These are phyloP conservation scores for Colletotrichum shisoi DNA, from an alignment of 2,329 filamentous ascomycete species.

Conservation along the genomic window DNA sequence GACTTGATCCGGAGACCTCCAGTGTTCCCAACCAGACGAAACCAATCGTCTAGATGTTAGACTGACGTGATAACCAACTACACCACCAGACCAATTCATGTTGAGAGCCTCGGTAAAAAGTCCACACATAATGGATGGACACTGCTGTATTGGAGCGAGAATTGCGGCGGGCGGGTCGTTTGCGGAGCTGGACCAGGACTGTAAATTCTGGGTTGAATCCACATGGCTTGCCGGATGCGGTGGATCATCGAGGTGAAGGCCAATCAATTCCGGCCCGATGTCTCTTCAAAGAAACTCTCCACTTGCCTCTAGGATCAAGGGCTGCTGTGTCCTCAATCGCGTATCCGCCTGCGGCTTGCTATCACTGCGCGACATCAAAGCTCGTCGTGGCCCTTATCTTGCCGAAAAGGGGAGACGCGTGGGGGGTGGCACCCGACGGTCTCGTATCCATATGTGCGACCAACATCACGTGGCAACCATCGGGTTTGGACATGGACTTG, in stretches of 20 bases:
- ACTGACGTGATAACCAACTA: conserved; percentile 60
- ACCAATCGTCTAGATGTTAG: conserved; percentile 47
- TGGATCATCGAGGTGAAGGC: conserved; percentile 23
- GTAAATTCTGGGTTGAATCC: background rate
- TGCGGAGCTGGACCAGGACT: conserved; percentile 9
- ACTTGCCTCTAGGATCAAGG: conserved; percentile 7
- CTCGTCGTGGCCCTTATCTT: conserved; percentile 7
- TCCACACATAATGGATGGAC: background rate
- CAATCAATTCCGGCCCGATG: conserved; percentile 17
- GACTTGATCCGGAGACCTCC: conserved; percentile 40
- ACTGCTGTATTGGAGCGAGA: background rate
- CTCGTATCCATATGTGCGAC: conserved; percentile 3
- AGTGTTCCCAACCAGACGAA: conserved; percentile 18
- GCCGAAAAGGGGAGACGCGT: background rate
- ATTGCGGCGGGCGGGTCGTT: background rate
- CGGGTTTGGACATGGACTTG: background rate
- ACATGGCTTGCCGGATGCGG: conserved; percentile 18
- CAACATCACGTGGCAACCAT: conserved; percentile 9
- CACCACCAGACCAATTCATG: conserved; percentile 42
- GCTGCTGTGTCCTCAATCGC: conserved; percentile 11
- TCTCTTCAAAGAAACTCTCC: conserved; percentile 21
- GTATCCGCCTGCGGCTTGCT: conserved; percentile 3
- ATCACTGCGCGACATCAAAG: background rate
- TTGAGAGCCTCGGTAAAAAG: accelerated
- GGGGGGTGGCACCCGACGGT: conserved; percentile 2